Evolutionary conservation across 1,284 basidiomycete species (phyloP), one percentile per base, ranked within the genome.

Genomic region (Volvariella volvacea): DNA sequence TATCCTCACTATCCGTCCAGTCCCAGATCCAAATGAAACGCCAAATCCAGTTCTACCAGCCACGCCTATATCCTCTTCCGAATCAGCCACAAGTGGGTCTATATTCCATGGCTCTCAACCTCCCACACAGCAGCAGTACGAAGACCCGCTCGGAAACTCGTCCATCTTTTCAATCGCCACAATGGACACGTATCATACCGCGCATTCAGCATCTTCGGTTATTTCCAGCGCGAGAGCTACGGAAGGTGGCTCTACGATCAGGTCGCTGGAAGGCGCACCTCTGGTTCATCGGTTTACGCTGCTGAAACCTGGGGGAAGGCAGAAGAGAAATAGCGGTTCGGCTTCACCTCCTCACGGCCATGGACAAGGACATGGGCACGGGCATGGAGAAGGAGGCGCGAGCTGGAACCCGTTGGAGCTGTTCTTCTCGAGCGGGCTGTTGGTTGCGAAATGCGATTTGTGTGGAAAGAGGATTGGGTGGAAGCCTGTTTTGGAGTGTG

Each of bases 201-300:
- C 81, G 4, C 64, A 68, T 30, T 71, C 73, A 3, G n/a, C n/a
- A n/a, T n/a, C 25, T 28, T 69, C 74, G 7, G 63, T 64, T 15
- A 65, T 74, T 16, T 84, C 81, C 1, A 78, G 73, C 39, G 75
- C 85, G 2, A 68, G 69, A 8, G 86, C 82, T 4, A 87, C 83
- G 1, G 80, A 84, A 54, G 83, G 84, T 15, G 78, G 78, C n/a
- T 86, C 81, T 2, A 79, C 76, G 3, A 73, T 83, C 43, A 68
- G 67, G 20, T 68, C 73, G 10, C 55, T 74, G 1, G 59, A 64
- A 31, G 63, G 60, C n/a, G 63, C 68, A 10, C 68, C 77, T 4
- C 68, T 78, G 45, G 72, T 89, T 0, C 91, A 94, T 62, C 80
- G 92, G 19, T 94, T 94, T 66, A 87, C 91, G 8, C 68, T 93